Conservation (phyloP, 1,284 basidiomycete species). For the Apiotrichum akiyoshidainum region DNA sequence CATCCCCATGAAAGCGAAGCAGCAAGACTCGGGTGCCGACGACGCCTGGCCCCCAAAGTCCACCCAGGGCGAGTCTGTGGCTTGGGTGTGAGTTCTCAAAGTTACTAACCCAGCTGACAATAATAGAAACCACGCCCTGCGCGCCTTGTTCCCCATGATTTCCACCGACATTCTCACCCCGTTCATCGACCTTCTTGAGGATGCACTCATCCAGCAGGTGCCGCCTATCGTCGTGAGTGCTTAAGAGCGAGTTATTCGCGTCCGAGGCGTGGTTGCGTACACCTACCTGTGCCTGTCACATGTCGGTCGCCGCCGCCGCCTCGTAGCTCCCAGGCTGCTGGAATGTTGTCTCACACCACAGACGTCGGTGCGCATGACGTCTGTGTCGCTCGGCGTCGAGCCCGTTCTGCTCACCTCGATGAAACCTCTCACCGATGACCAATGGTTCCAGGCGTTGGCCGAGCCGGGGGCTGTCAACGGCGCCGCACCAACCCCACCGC, state of each 20-base stretch:
- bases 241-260: no score
- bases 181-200: slow-evolving; percentile 51
- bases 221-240: slow-evolving; percentile 45
- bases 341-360: slow-evolving; percentile 9
- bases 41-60: slow-evolving; percentile 6
- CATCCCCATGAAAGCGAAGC: slow-evolving; percentile 1
- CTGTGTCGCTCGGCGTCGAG: slow-evolving; percentile 43
- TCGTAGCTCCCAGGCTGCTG: no score
- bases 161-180: slow-evolving; percentile 51
- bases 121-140: slow-evolving; percentile 43
- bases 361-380: slow-evolving; percentile 47
- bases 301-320: no score
- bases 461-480: not conserved
- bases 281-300: no score
- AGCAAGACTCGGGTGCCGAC: not conserved
- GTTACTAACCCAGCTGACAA: not conserved
- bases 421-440: slow-evolving; percentile 41
- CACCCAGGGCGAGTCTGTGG: slow-evolving; percentile 9
- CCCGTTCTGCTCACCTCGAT: slow-evolving; percentile 46
- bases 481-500: not conserved
- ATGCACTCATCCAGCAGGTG: slow-evolving; percentile 47
- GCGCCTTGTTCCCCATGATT: slow-evolving; percentile 47
- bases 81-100: slow-evolving; percentile 17
- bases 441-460: slow-evolving; percentile 47
- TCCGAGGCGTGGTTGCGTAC: no score